These are phyloP conservation scores for Leccinum solheimii DNA, from an alignment of 1,284 basidiomycete species.

Conservation along the genomic window DNA sequence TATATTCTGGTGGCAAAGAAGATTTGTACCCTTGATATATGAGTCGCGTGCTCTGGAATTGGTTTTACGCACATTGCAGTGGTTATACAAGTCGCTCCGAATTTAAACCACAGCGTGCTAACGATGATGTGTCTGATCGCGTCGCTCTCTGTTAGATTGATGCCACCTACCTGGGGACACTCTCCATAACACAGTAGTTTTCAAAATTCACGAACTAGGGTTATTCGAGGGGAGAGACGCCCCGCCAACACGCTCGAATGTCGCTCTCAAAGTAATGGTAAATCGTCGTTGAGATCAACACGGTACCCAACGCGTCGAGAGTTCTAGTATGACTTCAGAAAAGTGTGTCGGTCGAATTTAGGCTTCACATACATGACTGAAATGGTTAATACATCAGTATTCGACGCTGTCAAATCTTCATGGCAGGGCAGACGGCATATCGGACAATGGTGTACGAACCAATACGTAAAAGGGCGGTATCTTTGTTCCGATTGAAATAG, in stretches of 20 bases:
- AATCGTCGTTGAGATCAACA: constrained; percentile 1
- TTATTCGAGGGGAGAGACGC: neutral
- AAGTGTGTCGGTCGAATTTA: neutral
- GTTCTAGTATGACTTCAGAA: neutral
- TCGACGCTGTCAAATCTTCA: neutral
- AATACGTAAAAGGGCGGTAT: neutral
- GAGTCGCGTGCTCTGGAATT: neutral
- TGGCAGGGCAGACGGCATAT: neutral
- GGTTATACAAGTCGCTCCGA: constrained; percentile 1
- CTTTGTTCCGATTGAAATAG: constrained; percentile 9
- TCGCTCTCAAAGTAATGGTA: constrained; percentile 11
- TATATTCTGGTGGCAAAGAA: constrained; percentile 12
- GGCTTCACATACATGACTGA: neutral
- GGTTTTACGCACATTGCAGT: constrained; percentile 4
- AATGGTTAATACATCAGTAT: constrained; percentile 1
- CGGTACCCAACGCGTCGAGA: constrained; percentile 2
- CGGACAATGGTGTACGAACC: neutral
- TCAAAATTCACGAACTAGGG: constrained; percentile 1
- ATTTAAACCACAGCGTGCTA: constrained; percentile 5
- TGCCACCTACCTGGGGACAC: constrained; percentile 2
- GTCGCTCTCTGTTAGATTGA: neutral
- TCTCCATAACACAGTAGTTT: neutral
- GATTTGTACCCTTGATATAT: constrained; percentile 6
- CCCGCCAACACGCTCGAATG: neutral
- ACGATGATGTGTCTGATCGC: neutral